A percentile compares a stretch with the other conserved stretches of the same genome.
phyloP scores from a whole-genome alignment of 148 eudicot species.

The Cornus kousa region DNA sequence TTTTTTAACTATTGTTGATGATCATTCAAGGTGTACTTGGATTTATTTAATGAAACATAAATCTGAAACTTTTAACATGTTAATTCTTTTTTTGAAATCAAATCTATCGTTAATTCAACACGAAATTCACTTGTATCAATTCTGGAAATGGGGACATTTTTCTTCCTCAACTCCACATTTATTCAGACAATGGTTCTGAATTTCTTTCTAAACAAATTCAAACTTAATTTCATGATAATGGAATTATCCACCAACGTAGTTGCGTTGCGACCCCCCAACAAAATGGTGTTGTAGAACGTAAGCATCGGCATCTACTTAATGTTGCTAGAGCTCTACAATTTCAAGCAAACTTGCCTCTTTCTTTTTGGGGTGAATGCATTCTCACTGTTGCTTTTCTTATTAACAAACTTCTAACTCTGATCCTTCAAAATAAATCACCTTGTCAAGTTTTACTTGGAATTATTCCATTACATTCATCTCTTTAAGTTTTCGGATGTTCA shows the following conservation, averaged over 20 bases:
- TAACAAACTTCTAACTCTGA: too few relatives aligned
- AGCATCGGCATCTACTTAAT: not conserved
- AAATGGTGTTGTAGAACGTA: not conserved
- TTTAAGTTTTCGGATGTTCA: not conserved
- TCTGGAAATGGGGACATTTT: not conserved
- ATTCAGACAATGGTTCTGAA: constrained; percentile 8
- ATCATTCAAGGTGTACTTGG: too few relatives aligned
- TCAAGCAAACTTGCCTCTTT: not conserved
- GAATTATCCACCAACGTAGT: constrained; percentile 5
- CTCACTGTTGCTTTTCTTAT: not conserved
- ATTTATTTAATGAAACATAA: too few relatives aligned
- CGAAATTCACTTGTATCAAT: not conserved
- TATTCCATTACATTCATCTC: too few relatives aligned
- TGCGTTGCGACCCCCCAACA: constrained; percentile 3
- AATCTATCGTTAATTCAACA: constrained; percentile 7
- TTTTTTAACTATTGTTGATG: constrained; percentile 1
- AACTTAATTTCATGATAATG: constrained; percentile 5
- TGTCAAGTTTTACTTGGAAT: not conserved
- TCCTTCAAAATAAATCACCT: not conserved
- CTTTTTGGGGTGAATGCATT: not conserved
- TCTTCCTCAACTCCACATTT: not conserved
- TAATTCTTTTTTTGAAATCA: constrained; percentile 14
- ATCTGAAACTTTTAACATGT: constrained; percentile 2
- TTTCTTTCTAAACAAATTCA: constrained; percentile 11
- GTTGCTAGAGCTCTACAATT: not conserved